Base-by-base conservation (phyloP, 1,139 yeast genomes). In the Blastobotrys ciferrii region DNA sequence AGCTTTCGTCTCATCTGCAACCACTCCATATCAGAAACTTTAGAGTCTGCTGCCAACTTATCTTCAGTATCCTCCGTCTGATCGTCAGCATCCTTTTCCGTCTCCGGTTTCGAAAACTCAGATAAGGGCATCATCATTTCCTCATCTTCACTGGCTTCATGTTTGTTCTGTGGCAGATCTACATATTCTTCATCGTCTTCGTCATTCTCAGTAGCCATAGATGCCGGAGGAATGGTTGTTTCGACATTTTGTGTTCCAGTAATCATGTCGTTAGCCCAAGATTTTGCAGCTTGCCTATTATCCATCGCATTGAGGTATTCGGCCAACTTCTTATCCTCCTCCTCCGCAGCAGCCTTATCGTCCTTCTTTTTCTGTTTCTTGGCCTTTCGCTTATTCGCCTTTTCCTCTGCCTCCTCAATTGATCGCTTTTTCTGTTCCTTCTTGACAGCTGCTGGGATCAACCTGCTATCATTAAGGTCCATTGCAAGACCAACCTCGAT, bases 11-110 rank as follows among this genome's bases (percentile, higher is more conserved):
- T 81, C 60, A 78, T 78, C 59, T 81, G 82, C 54, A 92, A 76
- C 98, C 98, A 91, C 54, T 91, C 96, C 50, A 87, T 69, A 70
- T 91, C 98, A 13, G 94, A 76, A 7, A 87, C 75, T 20, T 67
- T 72, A 12, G 52, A 32, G 30, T 50, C 52, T 14, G 41, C 38
- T 3, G 43, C 46, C 11, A 31, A 23, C 7, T 32, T 37, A n/a
- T 44, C 43, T 2, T 23, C 28, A 6, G 28, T 9, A 6, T 23
- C 28, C 28, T 23, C n/a, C 13, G 33, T 31, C 4, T 31, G 7
- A 6, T 31, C 33, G 4, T 31, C 19, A 15, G 37, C 37, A 4
- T 50, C 47, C 4, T 58, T 60, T 13, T 49, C 45, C n/a, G 42
- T 43, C 14, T 51, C 55, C 25, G 43, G 36, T 14, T 48, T 56